phyloP scores from a whole-genome alignment of 2,329 filamentous ascomycete species.

The Pezicula rhizophila region DNA sequence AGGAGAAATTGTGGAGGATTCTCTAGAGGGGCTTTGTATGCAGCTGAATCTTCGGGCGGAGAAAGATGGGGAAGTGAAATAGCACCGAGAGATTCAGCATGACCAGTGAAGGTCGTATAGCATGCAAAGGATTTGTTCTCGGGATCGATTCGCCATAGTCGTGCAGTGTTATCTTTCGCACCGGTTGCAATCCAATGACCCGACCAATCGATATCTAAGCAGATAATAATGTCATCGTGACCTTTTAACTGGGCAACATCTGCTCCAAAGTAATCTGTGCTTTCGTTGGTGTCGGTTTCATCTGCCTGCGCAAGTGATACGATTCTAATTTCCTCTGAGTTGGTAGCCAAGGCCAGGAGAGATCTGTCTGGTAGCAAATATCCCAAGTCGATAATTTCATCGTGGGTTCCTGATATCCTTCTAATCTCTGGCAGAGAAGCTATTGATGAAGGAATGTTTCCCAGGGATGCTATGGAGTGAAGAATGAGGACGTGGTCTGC shows the following conservation, averaged over 20 bases:
- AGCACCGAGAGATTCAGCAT: constrained; percentile 89
- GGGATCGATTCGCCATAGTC: constrained; percentile 82
- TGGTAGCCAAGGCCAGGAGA: constrained; percentile 83
- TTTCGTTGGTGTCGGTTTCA: constrained; percentile 22
- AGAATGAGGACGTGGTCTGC: constrained; percentile 83
- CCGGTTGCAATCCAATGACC: constrained; percentile 95
- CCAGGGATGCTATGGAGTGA: constrained; percentile 50
- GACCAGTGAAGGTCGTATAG: constrained; percentile 77
- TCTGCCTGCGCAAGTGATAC: constrained; percentile 56
- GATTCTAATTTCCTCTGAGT: constrained; percentile 86
- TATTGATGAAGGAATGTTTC: constrained; percentile 29
- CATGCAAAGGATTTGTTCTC: constrained; percentile 70
- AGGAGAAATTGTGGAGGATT: constrained; percentile 80
- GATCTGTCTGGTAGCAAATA: constrained; percentile 78
- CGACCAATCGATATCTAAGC: constrained; percentile 91
- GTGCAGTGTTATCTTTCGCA: constrained; percentile 92
- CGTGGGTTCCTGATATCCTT: constrained; percentile 90
- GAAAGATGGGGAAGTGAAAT: constrained; percentile 71
- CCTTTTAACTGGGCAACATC: constrained; percentile 82
- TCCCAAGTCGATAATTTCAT: constrained; percentile 92
- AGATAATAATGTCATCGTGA: constrained; percentile 93
- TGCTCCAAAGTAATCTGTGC: constrained; percentile 70
- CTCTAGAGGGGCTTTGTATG: constrained; percentile 66
- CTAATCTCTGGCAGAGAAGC: constrained; percentile 43
- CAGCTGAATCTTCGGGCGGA: constrained; percentile 63